phyloP scores from a whole-genome alignment of 176 grass and related monocot species.

The Alopecurus myosuroides region DNA sequence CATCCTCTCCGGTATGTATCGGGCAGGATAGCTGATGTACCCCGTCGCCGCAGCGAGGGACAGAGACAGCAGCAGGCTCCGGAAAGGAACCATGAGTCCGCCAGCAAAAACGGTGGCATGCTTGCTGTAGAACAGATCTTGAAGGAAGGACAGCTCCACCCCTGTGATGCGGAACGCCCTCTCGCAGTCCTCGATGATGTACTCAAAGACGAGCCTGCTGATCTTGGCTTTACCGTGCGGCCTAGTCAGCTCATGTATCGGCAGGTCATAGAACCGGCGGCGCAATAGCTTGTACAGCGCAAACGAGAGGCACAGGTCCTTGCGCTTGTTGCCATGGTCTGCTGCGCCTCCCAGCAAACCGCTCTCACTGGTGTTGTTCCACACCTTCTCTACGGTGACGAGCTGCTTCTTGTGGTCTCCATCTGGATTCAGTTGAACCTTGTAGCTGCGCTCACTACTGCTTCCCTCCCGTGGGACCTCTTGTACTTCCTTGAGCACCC shows the following conservation, averaged over 20 bases:
- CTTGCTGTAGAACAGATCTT: conserved; percentile 25
- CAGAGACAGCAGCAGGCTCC: background rate
- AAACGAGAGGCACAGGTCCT: conserved; percentile 32
- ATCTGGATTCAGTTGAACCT: background rate
- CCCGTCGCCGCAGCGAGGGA: background rate
- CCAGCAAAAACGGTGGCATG: background rate
- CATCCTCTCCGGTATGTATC: background rate
- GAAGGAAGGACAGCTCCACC: conserved; percentile 25
- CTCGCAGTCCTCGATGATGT: background rate
- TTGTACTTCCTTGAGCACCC: background rate
- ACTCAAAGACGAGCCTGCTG: background rate
- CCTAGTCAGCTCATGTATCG: background rate
- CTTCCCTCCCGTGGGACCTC: background rate
- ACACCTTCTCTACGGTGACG: conserved; percentile 23
- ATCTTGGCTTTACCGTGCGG: background rate
- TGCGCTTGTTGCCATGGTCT: background rate
- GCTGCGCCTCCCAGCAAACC: background rate
- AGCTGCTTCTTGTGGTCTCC: background rate
- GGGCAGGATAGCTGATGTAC: background rate
- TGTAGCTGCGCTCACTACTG: background rate
- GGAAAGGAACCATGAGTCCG: background rate
- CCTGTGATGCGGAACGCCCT: conserved; percentile 9
- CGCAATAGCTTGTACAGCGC: conserved; percentile 30
- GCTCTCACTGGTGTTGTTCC: background rate
- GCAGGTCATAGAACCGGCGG: conserved; percentile 20